A percentile compares a stretch with the other conserved stretches of the same genome.
phyloP scores from a whole-genome alignment of 306 rosid species.

The Prunus mongolica region DNA sequence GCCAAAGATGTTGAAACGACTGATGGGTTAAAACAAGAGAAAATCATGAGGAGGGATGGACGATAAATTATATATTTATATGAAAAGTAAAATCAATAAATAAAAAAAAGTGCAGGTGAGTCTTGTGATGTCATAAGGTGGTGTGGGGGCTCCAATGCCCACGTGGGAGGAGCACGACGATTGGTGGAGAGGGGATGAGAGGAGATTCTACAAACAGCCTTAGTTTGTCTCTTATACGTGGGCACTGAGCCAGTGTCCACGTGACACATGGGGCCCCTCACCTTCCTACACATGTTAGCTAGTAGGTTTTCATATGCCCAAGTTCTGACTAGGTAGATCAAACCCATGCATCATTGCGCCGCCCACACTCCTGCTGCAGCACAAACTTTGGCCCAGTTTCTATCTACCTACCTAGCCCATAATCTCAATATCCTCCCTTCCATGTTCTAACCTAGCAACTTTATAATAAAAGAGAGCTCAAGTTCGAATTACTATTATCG shows the following conservation, averaged over 20 bases:
- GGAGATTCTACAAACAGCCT: conserved; percentile 46
- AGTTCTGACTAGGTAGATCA: not conserved
- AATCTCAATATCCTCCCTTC: too few relatives aligned
- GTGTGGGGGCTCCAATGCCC: conserved; percentile 48
- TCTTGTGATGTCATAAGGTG: conserved; percentile 7
- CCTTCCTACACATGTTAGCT: not conserved
- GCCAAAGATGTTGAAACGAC: not conserved
- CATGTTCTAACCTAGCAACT: too few relatives aligned
- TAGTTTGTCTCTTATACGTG: conserved; percentile 44
- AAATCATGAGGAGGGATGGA: not conserved
- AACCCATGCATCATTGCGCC: not conserved
- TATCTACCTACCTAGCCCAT: not conserved
- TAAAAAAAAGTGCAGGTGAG: conserved; percentile 5
- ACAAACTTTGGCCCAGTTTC: not conserved
- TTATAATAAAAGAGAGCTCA: too few relatives aligned
- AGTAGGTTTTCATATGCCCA: not conserved
- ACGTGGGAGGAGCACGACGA: conserved; percentile 70
- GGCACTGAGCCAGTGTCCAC: conserved; percentile 39
- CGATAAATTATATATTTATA: not conserved
- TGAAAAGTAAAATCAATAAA: not conserved
- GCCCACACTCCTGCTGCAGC: not conserved
- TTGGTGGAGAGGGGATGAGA: conserved; percentile 86
- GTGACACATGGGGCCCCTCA: conserved; percentile 51
- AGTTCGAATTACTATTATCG: too few relatives aligned
- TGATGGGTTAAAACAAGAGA: conserved; percentile 19